phyloP scores from a whole-genome alignment of 2,329 filamentous ascomycete genomes.

The Geosmithia flava region DNA sequence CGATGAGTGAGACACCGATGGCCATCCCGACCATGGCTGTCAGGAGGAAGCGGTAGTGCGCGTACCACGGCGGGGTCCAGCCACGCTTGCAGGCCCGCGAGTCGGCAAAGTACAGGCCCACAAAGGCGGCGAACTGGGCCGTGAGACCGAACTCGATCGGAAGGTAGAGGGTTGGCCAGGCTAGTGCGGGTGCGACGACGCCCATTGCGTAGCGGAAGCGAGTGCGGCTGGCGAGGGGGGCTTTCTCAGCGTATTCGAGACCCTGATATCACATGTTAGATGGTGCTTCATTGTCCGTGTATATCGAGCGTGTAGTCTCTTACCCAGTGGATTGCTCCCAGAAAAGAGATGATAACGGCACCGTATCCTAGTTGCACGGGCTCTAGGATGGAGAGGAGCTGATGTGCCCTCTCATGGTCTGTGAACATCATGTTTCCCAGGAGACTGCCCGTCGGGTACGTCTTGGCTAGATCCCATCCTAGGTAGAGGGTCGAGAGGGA shows the following conservation, averaged over 20 bases:
- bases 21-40: conserved; percentile 79
- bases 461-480: conserved; percentile 69
- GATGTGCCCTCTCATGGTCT: conserved; percentile 56
- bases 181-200: conserved; percentile 64
- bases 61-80: conserved; percentile 79
- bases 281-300: neutral
- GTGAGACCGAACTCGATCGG: conserved; percentile 78
- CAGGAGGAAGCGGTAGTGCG: conserved; percentile 79
- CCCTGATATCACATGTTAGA: conserved; percentile 29
- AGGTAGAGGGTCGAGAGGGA: conserved; percentile 74
- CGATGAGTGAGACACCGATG: conserved; percentile 71
- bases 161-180: conserved; percentile 83
- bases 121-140: conserved; percentile 75
- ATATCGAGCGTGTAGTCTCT: conserved; percentile 3
- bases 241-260: conserved; percentile 67
- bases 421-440: conserved; percentile 43
- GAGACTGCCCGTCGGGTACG: conserved; percentile 45
- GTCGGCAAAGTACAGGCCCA: conserved; percentile 76
- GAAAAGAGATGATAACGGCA: conserved; percentile 84
- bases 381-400: conserved; percentile 64
- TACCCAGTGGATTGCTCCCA: conserved; percentile 84
- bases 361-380: conserved; percentile 86
- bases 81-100: conserved; percentile 58
- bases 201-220: conserved; percentile 77
- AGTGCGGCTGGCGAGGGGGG: conserved; percentile 46